Base-by-base conservation (phyloP, 768 basidiomycete species). In the Tricholoma sp. region DNA sequence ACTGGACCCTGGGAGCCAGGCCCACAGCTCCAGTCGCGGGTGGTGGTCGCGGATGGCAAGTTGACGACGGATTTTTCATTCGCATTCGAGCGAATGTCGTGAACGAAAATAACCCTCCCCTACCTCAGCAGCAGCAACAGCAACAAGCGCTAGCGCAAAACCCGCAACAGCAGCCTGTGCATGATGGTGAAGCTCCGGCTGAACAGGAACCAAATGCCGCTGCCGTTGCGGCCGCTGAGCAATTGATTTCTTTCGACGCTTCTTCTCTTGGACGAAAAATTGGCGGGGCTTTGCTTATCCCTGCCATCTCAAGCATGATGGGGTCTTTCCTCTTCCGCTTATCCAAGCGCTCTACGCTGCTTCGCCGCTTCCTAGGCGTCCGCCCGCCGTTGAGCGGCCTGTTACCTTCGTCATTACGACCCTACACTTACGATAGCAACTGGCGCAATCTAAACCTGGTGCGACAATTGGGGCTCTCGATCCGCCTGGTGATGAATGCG, bases 241-340 rank as follows among this genome's bases (percentile, higher is more conserved):
- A 81, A 59, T 79, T 82, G 41, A 79, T 88, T 54, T 77, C 79
- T 41, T 71, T 84, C 61, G 80, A 82, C 18, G 77, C 81, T 16
- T 74, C 80, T 16, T 83, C 85, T 0, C 64, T 89, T 3, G 89
- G 88, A 1, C 80, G 88, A 11, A 72, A 82, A 63, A 69, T 91
- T 49, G 86, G 84, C 19, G 88, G 89, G 3, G 87, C 89, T 0
- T 71, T 91, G 16, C 71, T 86, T 57, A 75, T 88, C 52, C 89
- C 89, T 0, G 78, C 79, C 7, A 82, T 91, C 61, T 79, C 89
- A 19, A 82, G 73, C 49, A 62, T 75, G 47, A 88, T 89, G 86
- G 89, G 89, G 0, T 64, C 71, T 9, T 60, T 88, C 12, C 75
- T 91, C 3, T 71, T 82, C 37, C 75, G 74, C 21, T 64, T 88